Evolutionary conservation across 768 basidiomycete species (phyloP).

Genomic region (Sarcomyxa edulis): DNA sequence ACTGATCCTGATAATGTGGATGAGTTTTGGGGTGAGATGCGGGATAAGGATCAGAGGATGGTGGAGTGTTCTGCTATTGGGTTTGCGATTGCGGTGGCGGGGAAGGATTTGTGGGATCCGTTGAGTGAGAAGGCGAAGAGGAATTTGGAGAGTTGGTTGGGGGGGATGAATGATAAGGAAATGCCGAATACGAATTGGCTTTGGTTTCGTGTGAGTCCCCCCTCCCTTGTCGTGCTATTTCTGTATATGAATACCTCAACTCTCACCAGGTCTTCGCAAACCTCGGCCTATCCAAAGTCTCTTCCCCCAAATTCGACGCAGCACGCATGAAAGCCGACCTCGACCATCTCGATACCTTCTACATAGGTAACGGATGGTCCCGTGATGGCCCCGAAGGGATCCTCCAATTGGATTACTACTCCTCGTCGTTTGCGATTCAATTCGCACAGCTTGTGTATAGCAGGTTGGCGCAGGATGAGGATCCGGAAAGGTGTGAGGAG

Average conservation of each 20-base stretch:
- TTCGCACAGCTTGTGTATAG: slow-evolving; percentile 70
- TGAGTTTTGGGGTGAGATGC: slow-evolving; percentile 79
- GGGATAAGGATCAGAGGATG: slow-evolving; percentile 76
- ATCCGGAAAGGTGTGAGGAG: slow-evolving; percentile 59
- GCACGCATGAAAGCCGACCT: slow-evolving; percentile 68
- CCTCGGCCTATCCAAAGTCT: slow-evolving; percentile 59
- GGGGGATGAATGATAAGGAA: slow-evolving; percentile 75
- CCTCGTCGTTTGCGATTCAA: slow-evolving; percentile 76
- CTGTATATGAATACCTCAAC: slow-evolving; percentile 1
- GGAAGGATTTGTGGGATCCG: slow-evolving; percentile 60
- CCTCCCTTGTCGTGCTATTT: slow-evolving; percentile 1
- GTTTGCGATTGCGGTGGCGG: slow-evolving; percentile 62
- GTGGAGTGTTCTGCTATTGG: slow-evolving; percentile 78
- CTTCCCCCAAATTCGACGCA: slow-evolving; percentile 50
- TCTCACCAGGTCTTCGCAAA: slow-evolving; percentile 62
- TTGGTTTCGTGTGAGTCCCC: slow-evolving; percentile 61
- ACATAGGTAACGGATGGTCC: slow-evolving; percentile 72
- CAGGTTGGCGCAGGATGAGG: slow-evolving; percentile 55
- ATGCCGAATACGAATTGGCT: slow-evolving; percentile 86
- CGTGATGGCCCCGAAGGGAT: slow-evolving; percentile 75
- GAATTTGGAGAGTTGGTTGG: slow-evolving; percentile 62
- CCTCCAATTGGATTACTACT: slow-evolving; percentile 76
- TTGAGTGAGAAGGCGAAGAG: slow-evolving; percentile 46
- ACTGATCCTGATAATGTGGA: slow-evolving; percentile 57
- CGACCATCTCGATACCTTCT: slow-evolving; percentile 75